These are phyloP conservation scores for Aspergillus hancockii DNA, from an alignment of 495 filamentous ascomycete species.

Conservation along the genomic window DNA sequence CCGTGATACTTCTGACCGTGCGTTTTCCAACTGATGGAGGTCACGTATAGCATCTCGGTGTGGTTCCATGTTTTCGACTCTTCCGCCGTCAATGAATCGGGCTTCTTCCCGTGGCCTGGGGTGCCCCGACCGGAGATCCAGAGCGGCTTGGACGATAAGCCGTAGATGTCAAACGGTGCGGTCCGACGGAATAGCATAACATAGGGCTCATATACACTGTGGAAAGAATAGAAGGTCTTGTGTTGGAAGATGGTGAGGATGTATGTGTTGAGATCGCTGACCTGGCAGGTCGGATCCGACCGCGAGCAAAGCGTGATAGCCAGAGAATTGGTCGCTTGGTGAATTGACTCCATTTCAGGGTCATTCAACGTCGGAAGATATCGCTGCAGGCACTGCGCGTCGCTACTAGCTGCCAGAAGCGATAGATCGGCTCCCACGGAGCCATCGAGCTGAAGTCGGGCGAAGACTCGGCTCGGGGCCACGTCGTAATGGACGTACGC, in stretches of 20 bases:
- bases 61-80: constrained; percentile 14
- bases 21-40: constrained; percentile 52
- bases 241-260: constrained; percentile 53
- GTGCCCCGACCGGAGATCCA: constrained; percentile 50
- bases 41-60: constrained; percentile 52
- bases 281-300: constrained; percentile 41
- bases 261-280: constrained; percentile 47
- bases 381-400: constrained; percentile 40
- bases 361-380: constrained; percentile 36
- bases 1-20: constrained; percentile 47
- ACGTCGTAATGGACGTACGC: constrained; percentile 54
- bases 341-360: constrained; percentile 41
- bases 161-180: constrained; percentile 50
- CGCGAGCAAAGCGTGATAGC: constrained; percentile 52
- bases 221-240: constrained; percentile 47
- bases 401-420: constrained; percentile 20
- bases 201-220: constrained; percentile 55
- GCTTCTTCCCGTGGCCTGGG: not conserved
- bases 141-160: constrained; percentile 48
- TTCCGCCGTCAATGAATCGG: not conserved
- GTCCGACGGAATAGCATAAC: constrained; percentile 46
- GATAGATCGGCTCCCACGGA: constrained; percentile 43
- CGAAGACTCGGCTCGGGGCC: constrained; percentile 45
- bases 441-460: constrained; percentile 40
- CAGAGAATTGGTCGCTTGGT: constrained; percentile 59